These are phyloP conservation scores for Isabelozyma pseudorhagii DNA, from an alignment of 805 yeast species.

Conservation along the genomic window DNA sequence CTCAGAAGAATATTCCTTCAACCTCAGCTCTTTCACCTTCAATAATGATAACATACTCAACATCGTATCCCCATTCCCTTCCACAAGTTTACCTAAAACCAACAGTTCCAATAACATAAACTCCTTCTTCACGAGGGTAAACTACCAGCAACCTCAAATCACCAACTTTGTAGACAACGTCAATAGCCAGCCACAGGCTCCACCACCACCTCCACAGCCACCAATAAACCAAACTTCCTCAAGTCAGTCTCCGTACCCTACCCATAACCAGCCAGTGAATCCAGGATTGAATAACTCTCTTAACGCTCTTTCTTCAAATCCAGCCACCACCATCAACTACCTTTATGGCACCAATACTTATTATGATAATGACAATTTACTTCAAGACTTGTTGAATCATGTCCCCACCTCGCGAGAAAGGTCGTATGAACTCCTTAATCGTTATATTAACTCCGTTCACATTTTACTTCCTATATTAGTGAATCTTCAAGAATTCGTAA, in stretches of 20 bases:
- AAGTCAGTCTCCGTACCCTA: neutral
- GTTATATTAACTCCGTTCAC: conserved; percentile 53
- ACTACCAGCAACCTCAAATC: conserved; percentile 3
- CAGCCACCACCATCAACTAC: conserved; percentile 30
- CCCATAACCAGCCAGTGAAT: conserved; percentile 10
- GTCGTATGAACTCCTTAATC: conserved; percentile 44
- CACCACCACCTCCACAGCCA: neutral
- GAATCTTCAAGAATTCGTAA: conserved; percentile 42
- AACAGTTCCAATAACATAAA: conserved; percentile 8
- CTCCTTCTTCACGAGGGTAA: conserved; percentile 8
- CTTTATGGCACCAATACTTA: conserved; percentile 39
- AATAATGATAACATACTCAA: conserved; percentile 7
- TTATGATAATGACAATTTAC: conserved; percentile 30
- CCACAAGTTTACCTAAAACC: neutral
- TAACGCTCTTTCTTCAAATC: conserved; percentile 29
- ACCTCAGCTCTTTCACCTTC: conserved; percentile 31
- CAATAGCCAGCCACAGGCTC: neutral
- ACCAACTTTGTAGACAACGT: conserved; percentile 13
- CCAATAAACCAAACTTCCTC: neutral
- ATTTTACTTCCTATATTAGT: conserved; percentile 51
- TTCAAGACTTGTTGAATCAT: conserved; percentile 37
- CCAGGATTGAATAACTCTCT: conserved; percentile 24
- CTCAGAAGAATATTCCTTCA: conserved; percentile 32
- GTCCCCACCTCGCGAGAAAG: conserved; percentile 43
- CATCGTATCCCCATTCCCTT: neutral